Evolutionary conservation across 2,329 filamentous ascomycete species (phyloP), one percentile per base, ranked within the genome.

Genomic region (Fusarium proliferatum): DNA sequence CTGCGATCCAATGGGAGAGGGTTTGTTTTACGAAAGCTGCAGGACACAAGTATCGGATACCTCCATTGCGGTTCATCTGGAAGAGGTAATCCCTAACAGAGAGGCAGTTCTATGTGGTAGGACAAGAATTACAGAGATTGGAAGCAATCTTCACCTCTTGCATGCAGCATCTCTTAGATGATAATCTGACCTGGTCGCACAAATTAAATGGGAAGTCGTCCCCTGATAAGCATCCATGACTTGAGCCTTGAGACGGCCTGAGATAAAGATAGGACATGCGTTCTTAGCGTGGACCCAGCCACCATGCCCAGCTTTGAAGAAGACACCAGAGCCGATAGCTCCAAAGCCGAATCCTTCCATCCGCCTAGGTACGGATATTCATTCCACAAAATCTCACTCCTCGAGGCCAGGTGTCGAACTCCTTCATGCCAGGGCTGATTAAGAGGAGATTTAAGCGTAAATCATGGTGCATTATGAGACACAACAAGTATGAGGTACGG

Each of bases 11-110:
- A 42, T 61, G 38, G 42, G 41, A 45, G 23, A 59, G 46, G 45
- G n/a, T 41, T 59, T 67, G 71, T 72, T 74, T 74, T 74, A 74
- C 71, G 71, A 74, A 61, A 69, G 65, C 39, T 74, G 71, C 71
- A 74, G 67, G 59, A 56, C 39, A 64, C 17, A 69, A 61, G 71
- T 74, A 74, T 61, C 33, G 1, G 43, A 38, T 74, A 74, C 71
- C 46, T 33, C 33, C 33, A 13, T 33, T 70, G 13, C 9, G 21
- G 16, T 41, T 28, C 23, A 28, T 30, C 45, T 48, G 45, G 30
- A 34, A 15, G 21, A 34, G 23, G 34, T 36, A 16, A 58, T 26
- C n/a, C 33, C 17, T 34, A 36, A 19, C 33, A 45, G 39, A 48
- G 21, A 21, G 19, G 19, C 6, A 42, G 28, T 23, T 42, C 21